phyloP scores from a whole-genome alignment of 306 rosid species.

The Comarum palustre region DNA sequence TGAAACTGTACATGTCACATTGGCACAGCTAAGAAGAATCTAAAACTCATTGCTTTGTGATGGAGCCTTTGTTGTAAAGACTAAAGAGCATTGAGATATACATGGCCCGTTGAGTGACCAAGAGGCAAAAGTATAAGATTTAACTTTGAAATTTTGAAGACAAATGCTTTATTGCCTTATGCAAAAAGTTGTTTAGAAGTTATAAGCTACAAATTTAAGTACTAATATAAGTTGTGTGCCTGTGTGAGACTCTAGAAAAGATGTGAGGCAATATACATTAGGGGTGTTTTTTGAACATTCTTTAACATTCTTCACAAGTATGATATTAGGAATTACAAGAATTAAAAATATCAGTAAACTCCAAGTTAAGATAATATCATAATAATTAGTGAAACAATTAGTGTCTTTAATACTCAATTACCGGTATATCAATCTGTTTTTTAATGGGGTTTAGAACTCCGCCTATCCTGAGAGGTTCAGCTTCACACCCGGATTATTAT shows the following conservation, averaged over 20 bases:
- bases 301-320: too few species aligned
- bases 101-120: not conserved
- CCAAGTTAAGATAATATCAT: not conserved
- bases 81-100: not conserved
- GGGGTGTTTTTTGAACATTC: not conserved
- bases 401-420: not conserved
- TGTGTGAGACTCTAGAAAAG: too few species aligned
- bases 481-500: too few species aligned
- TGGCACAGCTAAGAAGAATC: slow-evolving; percentile 26
- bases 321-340: too few species aligned
- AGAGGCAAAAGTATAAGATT: slow-evolving; percentile 1
- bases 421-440: too few species aligned
- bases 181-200: not conserved
- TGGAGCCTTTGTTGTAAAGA: slow-evolving; percentile 25
- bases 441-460: too few species aligned
- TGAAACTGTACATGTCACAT: slow-evolving; percentile 1
- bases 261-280: too few species aligned
- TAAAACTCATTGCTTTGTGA: not conserved
- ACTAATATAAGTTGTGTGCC: too few species aligned
- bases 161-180: not conserved
- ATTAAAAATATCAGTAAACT: too few species aligned
- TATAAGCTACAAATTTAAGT: too few species aligned
- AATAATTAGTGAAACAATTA: too few species aligned
- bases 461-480: too few species aligned
- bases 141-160: not conserved